phyloP scores from a whole-genome alignment of 208 protist species.

The Leishmania tropica region DNA sequence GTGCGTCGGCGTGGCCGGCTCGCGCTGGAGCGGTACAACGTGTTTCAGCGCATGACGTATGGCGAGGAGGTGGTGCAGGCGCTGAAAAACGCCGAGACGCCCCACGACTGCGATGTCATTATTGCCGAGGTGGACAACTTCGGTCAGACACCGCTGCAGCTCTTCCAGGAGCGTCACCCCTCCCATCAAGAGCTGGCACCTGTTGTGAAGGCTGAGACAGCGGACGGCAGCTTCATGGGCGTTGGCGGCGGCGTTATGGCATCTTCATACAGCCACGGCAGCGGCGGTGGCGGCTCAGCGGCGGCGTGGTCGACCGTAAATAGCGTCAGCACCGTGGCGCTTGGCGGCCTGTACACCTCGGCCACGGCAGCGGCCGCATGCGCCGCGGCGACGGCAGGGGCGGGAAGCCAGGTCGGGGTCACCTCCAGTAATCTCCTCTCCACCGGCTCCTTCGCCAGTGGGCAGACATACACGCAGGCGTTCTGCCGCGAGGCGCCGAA shows the following conservation, averaged over 20 bases:
- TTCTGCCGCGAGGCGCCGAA: conserved; percentile 68
- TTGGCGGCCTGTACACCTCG: conserved; percentile 28
- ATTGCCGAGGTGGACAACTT: conserved; percentile 97
- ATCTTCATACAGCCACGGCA: not conserved
- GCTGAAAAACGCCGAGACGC: conserved; percentile 81
- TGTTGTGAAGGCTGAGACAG: conserved; percentile 19
- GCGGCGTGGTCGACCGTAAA: not conserved
- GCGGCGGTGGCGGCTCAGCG: conserved; percentile 1
- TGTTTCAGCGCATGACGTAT: conserved; percentile 98
- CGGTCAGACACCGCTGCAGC: conserved; percentile 96
- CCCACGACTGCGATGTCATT: conserved; percentile 84
- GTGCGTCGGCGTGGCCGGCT: conserved; percentile 92
- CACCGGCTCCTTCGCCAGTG: conserved; percentile 26
- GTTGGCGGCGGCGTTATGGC: not conserved
- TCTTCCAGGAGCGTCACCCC: conserved; percentile 95
- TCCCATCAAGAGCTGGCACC: conserved; percentile 70
- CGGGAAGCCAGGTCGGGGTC: conserved; percentile 16
- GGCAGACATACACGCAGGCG: conserved; percentile 62
- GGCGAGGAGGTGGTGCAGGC: conserved; percentile 90
- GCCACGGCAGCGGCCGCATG: not conserved
- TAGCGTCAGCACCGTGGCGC: conserved; percentile 18
- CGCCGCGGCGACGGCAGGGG: not conserved
- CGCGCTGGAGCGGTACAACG: conserved; percentile 91
- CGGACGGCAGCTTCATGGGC: not conserved
- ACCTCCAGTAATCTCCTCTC: conserved; percentile 29